These are phyloP conservation scores for Neurospora tetrasperma DNA, from an alignment of 495 filamentous ascomycete genomes.

Conservation along the genomic window DNA sequence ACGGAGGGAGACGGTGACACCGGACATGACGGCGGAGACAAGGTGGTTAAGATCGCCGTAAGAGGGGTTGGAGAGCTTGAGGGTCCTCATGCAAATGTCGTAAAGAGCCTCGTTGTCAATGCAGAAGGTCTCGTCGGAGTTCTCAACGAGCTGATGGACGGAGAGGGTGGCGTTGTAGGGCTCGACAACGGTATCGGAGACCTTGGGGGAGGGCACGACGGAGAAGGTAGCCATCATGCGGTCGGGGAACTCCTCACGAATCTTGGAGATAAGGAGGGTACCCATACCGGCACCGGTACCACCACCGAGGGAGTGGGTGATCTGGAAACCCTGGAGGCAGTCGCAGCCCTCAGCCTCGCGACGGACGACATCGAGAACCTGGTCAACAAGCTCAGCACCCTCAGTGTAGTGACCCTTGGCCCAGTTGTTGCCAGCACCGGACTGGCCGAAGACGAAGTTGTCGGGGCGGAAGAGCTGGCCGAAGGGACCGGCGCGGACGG, in stretches of 20 bases:
- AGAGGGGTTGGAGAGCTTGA: conserved; percentile 96
- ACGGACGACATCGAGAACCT: conserved; percentile 96
- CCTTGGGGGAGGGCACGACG: conserved; percentile 98
- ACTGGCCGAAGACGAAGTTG: conserved; percentile 99
- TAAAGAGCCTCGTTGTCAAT: conserved; percentile 99
- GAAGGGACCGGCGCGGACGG: conserved; percentile 97
- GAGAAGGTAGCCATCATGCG: conserved; percentile 99
- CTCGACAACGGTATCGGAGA: conserved; percentile 99
- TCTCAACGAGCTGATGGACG: conserved; percentile 98
- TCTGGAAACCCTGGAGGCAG: conserved; percentile 99
- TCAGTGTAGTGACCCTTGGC: conserved; percentile 99
- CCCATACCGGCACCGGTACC: conserved; percentile 99
- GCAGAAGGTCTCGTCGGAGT: conserved; percentile 99
- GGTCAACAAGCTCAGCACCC: conserved; percentile 97
- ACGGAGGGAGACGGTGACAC: conserved; percentile 95
- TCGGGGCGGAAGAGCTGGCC: conserved; percentile 99
- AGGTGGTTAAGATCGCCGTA: conserved; percentile 99
- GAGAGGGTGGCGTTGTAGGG: conserved; percentile 99
- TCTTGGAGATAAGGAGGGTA: conserved; percentile 99
- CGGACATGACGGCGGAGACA: conserved; percentile 99
- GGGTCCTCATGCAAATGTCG: conserved; percentile 99
- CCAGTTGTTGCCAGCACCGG: conserved; percentile 99
- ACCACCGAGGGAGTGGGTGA: conserved; percentile 99
- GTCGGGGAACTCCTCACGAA: conserved; percentile 99
- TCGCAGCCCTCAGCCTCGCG: conserved; percentile 98